Conservation (phyloP, 2,329 filamentous ascomycete genomes). For the Ascocoryne sarcoides region DNA sequence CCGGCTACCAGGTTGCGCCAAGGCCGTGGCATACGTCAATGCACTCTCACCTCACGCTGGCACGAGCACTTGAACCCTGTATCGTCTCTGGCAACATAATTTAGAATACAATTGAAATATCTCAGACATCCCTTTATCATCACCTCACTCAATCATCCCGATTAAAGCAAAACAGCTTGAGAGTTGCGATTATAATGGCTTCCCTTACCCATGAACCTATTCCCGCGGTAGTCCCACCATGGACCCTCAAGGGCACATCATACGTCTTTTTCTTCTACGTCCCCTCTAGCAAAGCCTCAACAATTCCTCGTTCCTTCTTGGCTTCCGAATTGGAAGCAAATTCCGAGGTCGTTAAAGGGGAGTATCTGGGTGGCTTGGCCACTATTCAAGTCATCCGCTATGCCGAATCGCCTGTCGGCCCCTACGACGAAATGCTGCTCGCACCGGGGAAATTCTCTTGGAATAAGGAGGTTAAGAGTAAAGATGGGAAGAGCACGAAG, state of each 20-base stretch:
- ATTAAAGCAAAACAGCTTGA: too few relatives aligned
- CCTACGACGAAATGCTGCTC: conserved; percentile 45
- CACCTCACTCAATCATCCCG: too few relatives aligned
- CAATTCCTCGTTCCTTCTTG: conserved; percentile 28
- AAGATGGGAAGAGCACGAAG: conserved; percentile 2
- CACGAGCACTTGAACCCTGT: too few relatives aligned
- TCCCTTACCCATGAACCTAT: too few relatives aligned
- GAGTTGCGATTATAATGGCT: too few relatives aligned
- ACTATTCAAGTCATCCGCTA: conserved; percentile 45
- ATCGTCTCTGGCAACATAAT: too few relatives aligned
- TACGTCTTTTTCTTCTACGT: conserved; percentile 38
- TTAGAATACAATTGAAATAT: too few relatives aligned
- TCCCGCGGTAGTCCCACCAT: too few relatives aligned
- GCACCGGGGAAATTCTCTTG: conserved; percentile 32
- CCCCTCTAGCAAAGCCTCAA: conserved; percentile 22
- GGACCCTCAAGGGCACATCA: conserved; percentile 37
- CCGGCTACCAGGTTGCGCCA: too few relatives aligned
- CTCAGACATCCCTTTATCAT: too few relatives aligned
- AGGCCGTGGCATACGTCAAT: too few relatives aligned
- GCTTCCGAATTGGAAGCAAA: conserved; percentile 40
- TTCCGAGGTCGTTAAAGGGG: conserved; percentile 34
- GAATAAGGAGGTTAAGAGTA: conserved; percentile 24
- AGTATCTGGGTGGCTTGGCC: conserved; percentile 36
- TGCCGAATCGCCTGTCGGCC: conserved; percentile 40
- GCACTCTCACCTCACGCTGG: too few relatives aligned